Conservation (phyloP, 2,329 filamentous ascomycete genomes). For the Teratosphaeria gauchensis region DNA sequence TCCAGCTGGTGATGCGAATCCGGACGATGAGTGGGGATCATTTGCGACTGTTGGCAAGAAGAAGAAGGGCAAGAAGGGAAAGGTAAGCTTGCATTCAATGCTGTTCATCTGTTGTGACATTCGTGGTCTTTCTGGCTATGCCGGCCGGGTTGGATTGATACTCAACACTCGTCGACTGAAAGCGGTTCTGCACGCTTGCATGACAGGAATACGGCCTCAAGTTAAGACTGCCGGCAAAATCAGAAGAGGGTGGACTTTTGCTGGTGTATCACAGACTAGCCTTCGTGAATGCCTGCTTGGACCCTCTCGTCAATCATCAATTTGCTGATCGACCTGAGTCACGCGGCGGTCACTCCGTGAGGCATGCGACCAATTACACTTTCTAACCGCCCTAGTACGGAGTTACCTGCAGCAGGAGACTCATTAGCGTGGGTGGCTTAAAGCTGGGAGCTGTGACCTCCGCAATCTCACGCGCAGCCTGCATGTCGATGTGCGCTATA, state of each 20-base stretch:
- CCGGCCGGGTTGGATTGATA: background rate
- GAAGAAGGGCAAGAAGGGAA: constrained; percentile 23
- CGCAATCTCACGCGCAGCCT: constrained; percentile 21
- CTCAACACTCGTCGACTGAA: background rate
- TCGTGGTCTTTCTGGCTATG: background rate
- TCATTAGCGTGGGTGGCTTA: constrained; percentile 12
- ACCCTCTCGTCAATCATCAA: background rate
- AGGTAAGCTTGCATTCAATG: constrained; percentile 18
- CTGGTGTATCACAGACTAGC: too few species aligned
- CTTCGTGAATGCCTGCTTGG: background rate
- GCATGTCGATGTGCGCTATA: constrained; percentile 16
- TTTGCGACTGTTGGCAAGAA: constrained; percentile 27
- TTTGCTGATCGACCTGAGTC: background rate
- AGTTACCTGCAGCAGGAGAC: background rate
- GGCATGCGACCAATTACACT: background rate
- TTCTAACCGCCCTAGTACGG: background rate
- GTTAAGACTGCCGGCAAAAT: background rate
- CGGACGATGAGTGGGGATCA: constrained; percentile 28
- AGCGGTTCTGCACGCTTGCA: background rate
- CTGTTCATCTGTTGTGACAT: constrained; percentile 1
- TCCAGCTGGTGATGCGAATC: constrained; percentile 17
- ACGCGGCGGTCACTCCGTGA: background rate
- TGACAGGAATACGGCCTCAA: background rate
- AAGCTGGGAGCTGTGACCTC: constrained; percentile 17
- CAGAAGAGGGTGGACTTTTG: too few species aligned